Conservation (phyloP, 1,139 yeast species). For the Lodderomyces orthopsilosis region DNA sequence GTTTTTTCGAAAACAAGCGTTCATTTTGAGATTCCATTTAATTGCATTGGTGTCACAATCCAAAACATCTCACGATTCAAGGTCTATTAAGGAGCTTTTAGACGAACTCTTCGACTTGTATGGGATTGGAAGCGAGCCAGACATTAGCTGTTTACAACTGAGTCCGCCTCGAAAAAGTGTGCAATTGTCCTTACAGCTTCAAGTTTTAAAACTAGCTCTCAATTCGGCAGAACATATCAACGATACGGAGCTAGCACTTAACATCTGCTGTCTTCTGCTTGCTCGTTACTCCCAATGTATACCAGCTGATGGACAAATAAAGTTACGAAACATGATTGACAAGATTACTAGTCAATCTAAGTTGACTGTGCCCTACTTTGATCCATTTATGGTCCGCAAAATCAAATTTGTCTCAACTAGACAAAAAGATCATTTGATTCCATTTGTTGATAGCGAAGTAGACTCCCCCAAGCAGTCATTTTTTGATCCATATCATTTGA, state of each 20-base stretch:
- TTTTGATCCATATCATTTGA: conserved; percentile 36
- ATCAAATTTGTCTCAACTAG: conserved; percentile 32
- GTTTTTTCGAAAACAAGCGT: conserved; percentile 64
- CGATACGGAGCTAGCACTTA: conserved; percentile 46
- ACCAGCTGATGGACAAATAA: conserved; percentile 36
- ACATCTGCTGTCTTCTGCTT: conserved; percentile 51
- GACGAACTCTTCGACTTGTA: conserved; percentile 41
- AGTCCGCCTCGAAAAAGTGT: neutral
- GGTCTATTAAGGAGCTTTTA: conserved; percentile 30
- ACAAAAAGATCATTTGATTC: conserved; percentile 27
- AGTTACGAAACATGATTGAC: conserved; percentile 21
- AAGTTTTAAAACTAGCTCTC: conserved; percentile 55
- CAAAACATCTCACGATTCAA: conserved; percentile 3
- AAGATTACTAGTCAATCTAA: conserved; percentile 16
- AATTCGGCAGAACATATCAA: conserved; percentile 49
- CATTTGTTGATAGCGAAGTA: conserved; percentile 26
- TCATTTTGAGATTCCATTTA: conserved; percentile 62
- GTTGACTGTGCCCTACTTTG: conserved; percentile 54
- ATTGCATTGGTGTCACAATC: conserved; percentile 49
- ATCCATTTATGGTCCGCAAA: conserved; percentile 61
- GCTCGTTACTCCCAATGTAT: conserved; percentile 53
- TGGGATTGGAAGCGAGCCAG: conserved; percentile 35
- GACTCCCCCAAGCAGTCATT: conserved; percentile 18
- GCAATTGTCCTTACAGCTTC: conserved; percentile 46
- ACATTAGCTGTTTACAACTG: conserved; percentile 14